Percentiles rank a stretch among this genome's conserved stretches.
phyloP scores from a whole-genome alignment of 805 yeast species.

The Nadsonia fulvescens region DNA sequence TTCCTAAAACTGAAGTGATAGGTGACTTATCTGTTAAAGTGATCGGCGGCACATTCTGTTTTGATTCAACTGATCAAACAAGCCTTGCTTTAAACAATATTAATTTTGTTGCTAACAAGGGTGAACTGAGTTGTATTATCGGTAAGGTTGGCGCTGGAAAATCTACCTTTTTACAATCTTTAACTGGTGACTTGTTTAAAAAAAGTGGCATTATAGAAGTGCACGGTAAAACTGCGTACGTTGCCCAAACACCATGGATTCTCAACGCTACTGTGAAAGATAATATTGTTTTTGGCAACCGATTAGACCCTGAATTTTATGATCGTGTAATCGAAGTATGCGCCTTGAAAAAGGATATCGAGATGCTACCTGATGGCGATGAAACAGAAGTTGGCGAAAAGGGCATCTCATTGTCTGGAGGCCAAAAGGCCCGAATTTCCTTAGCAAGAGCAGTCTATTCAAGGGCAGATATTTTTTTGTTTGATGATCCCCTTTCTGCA shows the following conservation, averaged over 20 bases:
- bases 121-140: constrained; percentile 62
- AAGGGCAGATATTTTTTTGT: constrained; percentile 74
- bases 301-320: constrained; percentile 66
- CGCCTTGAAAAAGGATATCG: constrained; percentile 65
- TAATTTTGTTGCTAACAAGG: constrained; percentile 45
- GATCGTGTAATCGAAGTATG: constrained; percentile 71
- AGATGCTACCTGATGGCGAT: constrained; percentile 75
- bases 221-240: constrained; percentile 64
- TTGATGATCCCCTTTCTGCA: constrained; percentile 90
- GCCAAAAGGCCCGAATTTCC: constrained; percentile 90
- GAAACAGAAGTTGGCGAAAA: constrained; percentile 89
- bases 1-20: constrained; percentile 16
- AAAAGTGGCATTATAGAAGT: constrained; percentile 46
- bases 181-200: constrained; percentile 61
- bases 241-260: constrained; percentile 82
- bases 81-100: constrained; percentile 21
- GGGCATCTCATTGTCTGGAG: constrained; percentile 92
- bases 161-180: constrained; percentile 55
- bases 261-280: constrained; percentile 81
- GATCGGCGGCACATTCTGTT: constrained; percentile 9
- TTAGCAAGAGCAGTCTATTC: constrained; percentile 93
- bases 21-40: constrained; percentile 36
- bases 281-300: constrained; percentile 79
- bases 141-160: constrained; percentile 82
- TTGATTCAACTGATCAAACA: constrained; percentile 31